These are phyloP conservation scores for Chlamydomonas reinhardtii DNA, from an alignment of 163 green algal species.

Conservation along the genomic window DNA sequence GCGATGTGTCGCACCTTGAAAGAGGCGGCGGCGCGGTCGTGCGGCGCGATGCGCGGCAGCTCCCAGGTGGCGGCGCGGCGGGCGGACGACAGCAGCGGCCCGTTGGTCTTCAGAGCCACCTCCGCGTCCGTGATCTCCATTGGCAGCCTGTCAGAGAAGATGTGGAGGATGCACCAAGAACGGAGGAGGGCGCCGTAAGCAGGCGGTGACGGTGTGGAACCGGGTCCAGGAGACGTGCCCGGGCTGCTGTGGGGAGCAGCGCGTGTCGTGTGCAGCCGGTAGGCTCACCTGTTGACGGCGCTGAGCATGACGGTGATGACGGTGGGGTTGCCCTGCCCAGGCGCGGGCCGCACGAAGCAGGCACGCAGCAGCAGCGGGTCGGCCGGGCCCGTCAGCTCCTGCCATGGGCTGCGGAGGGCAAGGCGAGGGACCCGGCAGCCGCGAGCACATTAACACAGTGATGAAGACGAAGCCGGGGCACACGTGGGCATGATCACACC, in stretches of 20 bases:
- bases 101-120: constrained; percentile 26
- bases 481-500: too few relatives aligned
- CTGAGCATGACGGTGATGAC: constrained; percentile 32
- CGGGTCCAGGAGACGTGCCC: too few relatives aligned
- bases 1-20: not conserved
- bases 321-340: not conserved
- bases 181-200: not conserved
- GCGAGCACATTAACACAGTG: too few relatives aligned
- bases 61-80: not conserved
- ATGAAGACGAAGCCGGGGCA: too few relatives aligned
- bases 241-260: too few relatives aligned
- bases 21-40: constrained; percentile 23
- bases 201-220: not conserved
- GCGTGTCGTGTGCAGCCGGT: too few relatives aligned
- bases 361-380: constrained; percentile 43
- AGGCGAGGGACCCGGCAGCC: too few relatives aligned
- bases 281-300: constrained; percentile 30
- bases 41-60: constrained; percentile 29
- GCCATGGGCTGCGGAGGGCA: not conserved
- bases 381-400: constrained; percentile 45
- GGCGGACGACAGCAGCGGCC: constrained; percentile 3
- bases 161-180: not conserved
- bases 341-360: constrained; percentile 22
- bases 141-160: constrained; percentile 35
- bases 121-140: constrained; percentile 10